Conservation (phyloP, 2,329 filamentous ascomycete genomes). For the Bipolaris oryzae region DNA sequence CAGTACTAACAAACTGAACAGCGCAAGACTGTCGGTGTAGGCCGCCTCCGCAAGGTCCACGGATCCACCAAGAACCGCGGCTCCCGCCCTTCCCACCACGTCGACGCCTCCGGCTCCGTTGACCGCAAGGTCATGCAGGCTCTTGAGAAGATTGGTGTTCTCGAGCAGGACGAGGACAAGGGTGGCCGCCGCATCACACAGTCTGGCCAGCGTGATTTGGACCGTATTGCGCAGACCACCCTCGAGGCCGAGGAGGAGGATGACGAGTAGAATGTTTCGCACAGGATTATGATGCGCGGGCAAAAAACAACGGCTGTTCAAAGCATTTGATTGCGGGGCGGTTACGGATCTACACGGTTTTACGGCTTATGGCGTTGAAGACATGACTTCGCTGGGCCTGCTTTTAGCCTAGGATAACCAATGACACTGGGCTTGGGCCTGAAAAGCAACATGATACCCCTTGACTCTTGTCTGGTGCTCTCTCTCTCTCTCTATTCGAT, state of each 20-base stretch:
- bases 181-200: slow-evolving; percentile 98
- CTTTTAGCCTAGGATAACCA: slow-evolving; percentile 43
- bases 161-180: slow-evolving; percentile 98
- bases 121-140: slow-evolving; percentile 98
- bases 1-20: slow-evolving; percentile 4
- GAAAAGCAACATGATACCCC: slow-evolving; percentile 42
- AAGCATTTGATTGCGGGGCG: slow-evolving; percentile 35
- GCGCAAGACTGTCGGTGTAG: slow-evolving; percentile 98
- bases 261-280: slow-evolving; percentile 44
- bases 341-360: slow-evolving; percentile 39
- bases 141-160: slow-evolving; percentile 98
- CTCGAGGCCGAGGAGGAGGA: slow-evolving; percentile 58
- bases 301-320: slow-evolving; percentile 27
- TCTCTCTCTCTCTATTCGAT: neutral
- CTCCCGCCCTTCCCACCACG: slow-evolving; percentile 87
- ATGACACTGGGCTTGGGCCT: slow-evolving; percentile 43
- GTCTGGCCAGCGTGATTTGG: slow-evolving; percentile 97
- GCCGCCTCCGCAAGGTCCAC: slow-evolving; percentile 95
- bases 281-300: neutral
- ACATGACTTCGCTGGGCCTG: slow-evolving; percentile 36
- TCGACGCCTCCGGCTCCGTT: slow-evolving; percentile 91
- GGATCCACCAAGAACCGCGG: slow-evolving; percentile 94
- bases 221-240: slow-evolving; percentile 67
- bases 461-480: neutral
- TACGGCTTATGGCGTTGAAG: slow-evolving; percentile 47